Conservation (phyloP, 345 rosid genomes). For the Draba incana region DNA sequence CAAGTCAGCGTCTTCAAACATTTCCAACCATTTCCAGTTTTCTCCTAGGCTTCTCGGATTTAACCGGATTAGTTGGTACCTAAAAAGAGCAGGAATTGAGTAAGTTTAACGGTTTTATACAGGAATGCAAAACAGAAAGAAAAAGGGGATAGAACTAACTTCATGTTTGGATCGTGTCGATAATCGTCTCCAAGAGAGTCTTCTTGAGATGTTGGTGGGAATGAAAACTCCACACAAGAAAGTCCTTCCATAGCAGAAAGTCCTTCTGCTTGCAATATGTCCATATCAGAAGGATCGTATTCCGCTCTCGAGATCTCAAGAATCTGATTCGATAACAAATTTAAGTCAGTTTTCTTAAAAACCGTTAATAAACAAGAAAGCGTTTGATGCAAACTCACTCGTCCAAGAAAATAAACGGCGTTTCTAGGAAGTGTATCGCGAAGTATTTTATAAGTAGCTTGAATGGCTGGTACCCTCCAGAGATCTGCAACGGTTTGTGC, state of each 20-base stretch:
- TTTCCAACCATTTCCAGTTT: slow-evolving; percentile 76
- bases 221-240: slow-evolving; percentile 75
- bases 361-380: slow-evolving; percentile 19
- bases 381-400: slow-evolving; percentile 52
- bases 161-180: slow-evolving; percentile 50
- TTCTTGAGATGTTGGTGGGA: slow-evolving; percentile 50
- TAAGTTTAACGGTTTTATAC: slow-evolving; percentile 10
- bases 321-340: slow-evolving; percentile 52
- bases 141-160: slow-evolving; percentile 49
- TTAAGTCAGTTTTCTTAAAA: slow-evolving; percentile 17
- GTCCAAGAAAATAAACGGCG: slow-evolving; percentile 82
- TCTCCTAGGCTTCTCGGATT: slow-evolving; percentile 72
- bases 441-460: slow-evolving; percentile 77
- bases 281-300: slow-evolving; percentile 80
- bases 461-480: slow-evolving; percentile 76
- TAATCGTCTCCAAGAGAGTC: slow-evolving; percentile 36
- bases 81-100: slow-evolving; percentile 29
- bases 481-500: slow-evolving; percentile 67
- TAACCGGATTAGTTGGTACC: slow-evolving; percentile 85
- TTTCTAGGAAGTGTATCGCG: slow-evolving; percentile 65
- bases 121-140: slow-evolving; percentile 1
- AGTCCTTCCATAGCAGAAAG: slow-evolving; percentile 66
- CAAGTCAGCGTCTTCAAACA: slow-evolving; percentile 81
- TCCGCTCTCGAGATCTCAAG: slow-evolving; percentile 69
- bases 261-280: slow-evolving; percentile 84